phyloP scores from a whole-genome alignment of 163 green algal species.

The Scenedesmus sp. region DNA sequence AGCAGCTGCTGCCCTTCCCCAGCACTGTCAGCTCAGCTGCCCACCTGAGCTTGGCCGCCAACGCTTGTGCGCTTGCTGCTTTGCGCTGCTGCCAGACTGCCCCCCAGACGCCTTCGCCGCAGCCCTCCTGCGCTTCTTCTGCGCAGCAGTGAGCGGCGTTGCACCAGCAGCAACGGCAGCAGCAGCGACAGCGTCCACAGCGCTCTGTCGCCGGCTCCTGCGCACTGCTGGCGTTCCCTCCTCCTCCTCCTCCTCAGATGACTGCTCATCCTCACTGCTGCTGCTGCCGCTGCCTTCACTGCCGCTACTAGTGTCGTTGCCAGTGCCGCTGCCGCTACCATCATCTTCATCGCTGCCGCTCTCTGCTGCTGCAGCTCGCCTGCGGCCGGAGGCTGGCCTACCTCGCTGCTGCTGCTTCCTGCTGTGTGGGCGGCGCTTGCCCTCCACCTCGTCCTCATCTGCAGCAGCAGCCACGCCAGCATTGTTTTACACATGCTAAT shows the following conservation, averaged over 20 bases:
- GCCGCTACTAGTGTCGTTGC: neutral
- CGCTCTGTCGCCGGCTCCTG: conserved; percentile 11
- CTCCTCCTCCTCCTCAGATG: neutral
- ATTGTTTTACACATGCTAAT: no score
- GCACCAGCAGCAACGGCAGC: conserved; percentile 42
- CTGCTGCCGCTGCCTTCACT: conserved; percentile 1
- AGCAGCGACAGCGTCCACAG: conserved; percentile 23
- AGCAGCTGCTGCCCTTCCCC: neutral
- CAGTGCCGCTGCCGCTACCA: neutral
- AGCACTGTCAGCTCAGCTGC: neutral
- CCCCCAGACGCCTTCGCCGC: neutral
- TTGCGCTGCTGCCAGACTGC: neutral
- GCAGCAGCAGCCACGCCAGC: neutral
- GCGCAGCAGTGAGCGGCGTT: neutral
- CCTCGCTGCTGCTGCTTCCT: neutral
- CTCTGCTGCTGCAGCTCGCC: conserved; percentile 17
- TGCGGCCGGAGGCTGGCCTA: neutral
- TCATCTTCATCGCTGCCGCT: neutral
- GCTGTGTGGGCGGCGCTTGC: neutral
- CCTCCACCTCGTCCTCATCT: neutral
- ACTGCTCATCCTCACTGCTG: conserved; percentile 12
- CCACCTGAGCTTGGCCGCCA: neutral
- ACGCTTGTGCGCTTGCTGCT: neutral
- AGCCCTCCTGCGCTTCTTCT: neutral
- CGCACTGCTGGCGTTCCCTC: neutral